Percentiles rank a stretch among this genome's conserved stretches.
phyloP scores from a whole-genome alignment of 176 grass and related monocot genomes.

The Aechmea fasciata region DNA sequence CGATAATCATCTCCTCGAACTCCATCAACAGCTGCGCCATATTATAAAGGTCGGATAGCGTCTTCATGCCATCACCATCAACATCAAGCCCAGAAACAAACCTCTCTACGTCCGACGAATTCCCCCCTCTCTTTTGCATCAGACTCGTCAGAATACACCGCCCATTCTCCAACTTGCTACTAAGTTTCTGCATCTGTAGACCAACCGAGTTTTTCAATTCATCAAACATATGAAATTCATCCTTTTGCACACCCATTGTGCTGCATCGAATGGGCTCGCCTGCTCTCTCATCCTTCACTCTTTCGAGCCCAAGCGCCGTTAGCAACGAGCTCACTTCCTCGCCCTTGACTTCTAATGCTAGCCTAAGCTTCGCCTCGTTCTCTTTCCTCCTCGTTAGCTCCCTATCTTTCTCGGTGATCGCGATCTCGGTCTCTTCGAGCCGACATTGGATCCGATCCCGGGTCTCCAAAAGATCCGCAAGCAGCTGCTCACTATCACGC shows the following conservation, averaged over 20 bases:
- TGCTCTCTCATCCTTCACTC: background rate
- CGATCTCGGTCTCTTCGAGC: conserved; percentile 39
- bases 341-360: conserved; percentile 30
- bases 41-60: conserved; percentile 35
- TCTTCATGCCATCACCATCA: conserved; percentile 19
- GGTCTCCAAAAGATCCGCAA: conserved; percentile 35
- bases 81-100: conserved; percentile 23
- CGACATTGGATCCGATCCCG: conserved; percentile 32
- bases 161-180: conserved; percentile 40
- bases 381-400: conserved; percentile 33
- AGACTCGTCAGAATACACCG: conserved; percentile 27
- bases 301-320: background rate
- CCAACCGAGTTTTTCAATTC: conserved; percentile 29
- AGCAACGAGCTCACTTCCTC: conserved; percentile 20
- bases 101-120: conserved; percentile 18
- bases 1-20: conserved; percentile 47
- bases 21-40: conserved; percentile 49
- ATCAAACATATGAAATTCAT: conserved; percentile 2
- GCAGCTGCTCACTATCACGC: conserved; percentile 27
- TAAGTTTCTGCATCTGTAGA: conserved; percentile 27
- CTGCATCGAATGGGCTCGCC: background rate
- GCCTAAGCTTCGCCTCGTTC: conserved; percentile 18
- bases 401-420: conserved; percentile 43
- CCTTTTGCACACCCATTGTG: background rate
- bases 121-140: conserved; percentile 31